Evolutionary conservation across 176 grass and related monocot genomes (phyloP).

Genomic region (Oryza meridionalis): DNA sequence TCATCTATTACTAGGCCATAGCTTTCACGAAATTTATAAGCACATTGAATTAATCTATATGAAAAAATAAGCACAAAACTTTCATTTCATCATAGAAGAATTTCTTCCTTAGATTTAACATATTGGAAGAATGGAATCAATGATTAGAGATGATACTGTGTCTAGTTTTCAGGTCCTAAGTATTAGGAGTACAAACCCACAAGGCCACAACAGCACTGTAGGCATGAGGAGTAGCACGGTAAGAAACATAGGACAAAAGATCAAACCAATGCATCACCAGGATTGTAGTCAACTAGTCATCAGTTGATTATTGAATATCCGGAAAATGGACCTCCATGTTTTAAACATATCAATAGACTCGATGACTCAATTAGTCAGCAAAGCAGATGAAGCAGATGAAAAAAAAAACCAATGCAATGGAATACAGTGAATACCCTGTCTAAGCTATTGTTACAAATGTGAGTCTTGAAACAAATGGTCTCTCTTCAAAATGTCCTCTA

Average conservation of each 20-base stretch:
- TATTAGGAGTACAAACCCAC: slow-evolving; percentile 2
- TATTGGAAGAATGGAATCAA: not conserved
- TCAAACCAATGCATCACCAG: not conserved
- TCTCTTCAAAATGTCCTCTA: too few relatives aligned
- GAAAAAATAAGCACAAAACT: not conserved
- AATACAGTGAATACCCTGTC: not conserved
- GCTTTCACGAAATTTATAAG: not conserved
- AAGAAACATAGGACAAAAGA: slow-evolving; percentile 37
- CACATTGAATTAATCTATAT: not conserved
- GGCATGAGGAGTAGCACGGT: not conserved
- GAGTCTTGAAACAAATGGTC: not conserved
- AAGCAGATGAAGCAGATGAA: not conserved
- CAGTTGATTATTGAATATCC: slow-evolving; percentile 16
- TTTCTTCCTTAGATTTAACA: not conserved
- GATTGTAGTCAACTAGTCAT: not conserved
- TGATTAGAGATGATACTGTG: not conserved
- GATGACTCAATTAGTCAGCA: slow-evolving; percentile 32
- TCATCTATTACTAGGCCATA: not conserved
- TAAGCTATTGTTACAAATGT: not conserved
- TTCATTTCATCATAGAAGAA: not conserved
- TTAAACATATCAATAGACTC: slow-evolving; percentile 13
- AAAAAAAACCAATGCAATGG: not conserved
- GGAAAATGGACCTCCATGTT: not conserved
- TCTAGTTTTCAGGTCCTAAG: not conserved
- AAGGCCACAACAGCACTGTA: not conserved